phyloP scores from a whole-genome alignment of 1,139 yeast species.

The Cylindricascospora bacillispora region DNA sequence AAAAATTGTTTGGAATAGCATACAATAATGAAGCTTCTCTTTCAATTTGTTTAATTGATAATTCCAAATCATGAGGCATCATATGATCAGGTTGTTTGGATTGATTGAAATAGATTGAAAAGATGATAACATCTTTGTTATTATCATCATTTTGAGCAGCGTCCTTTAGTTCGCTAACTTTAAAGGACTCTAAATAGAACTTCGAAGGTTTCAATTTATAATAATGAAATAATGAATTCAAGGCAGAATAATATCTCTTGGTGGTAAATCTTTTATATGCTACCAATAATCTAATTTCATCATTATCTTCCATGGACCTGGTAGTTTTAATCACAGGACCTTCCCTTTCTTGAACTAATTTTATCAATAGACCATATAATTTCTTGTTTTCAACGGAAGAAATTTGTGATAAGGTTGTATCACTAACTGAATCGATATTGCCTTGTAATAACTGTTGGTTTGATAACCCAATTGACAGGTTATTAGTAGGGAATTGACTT shows the following conservation, averaged over 20 bases:
- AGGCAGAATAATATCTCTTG: constrained; percentile 78
- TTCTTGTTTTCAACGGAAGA: constrained; percentile 71
- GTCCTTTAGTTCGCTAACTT: constrained; percentile 3
- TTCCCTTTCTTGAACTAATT: constrained; percentile 57
- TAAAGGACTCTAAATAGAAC: constrained; percentile 86
- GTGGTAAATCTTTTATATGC: constrained; percentile 81
- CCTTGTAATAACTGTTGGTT: constrained; percentile 25
- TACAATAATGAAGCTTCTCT: constrained; percentile 89
- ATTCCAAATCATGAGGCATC: constrained; percentile 35
- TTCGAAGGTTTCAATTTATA: constrained; percentile 78
- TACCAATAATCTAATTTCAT: constrained; percentile 76
- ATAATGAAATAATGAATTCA: constrained; percentile 78
- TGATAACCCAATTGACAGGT: constrained; percentile 28
- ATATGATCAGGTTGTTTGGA: constrained; percentile 27
- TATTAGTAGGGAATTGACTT: constrained; percentile 38
- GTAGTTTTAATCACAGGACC: constrained; percentile 91
- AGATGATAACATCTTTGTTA: constrained; percentile 73
- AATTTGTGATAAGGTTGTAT: constrained; percentile 63
- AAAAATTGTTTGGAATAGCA: constrained; percentile 80
- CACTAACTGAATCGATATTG: constrained; percentile 59
- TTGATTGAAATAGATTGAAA: constrained; percentile 68
- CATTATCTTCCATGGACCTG: constrained; percentile 55
- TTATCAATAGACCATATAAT: constrained; percentile 61
- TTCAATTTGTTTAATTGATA: constrained; percentile 79
- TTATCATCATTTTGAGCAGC: constrained; percentile 3